Base-by-base conservation (phyloP, 1,284 basidiomycete species). In the Cryptococcus sp. region DNA sequence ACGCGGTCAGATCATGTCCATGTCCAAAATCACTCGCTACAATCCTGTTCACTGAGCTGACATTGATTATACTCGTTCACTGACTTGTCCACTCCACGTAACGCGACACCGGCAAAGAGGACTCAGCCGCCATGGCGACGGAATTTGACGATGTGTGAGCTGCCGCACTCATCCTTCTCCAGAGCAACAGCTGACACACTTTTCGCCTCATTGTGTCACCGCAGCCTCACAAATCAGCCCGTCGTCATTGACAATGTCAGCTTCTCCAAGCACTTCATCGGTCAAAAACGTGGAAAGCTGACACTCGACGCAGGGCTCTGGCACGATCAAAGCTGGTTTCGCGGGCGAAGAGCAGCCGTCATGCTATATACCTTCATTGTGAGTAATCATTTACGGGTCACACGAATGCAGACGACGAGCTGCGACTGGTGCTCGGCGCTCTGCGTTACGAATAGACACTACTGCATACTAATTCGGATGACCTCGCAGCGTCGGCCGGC, bases 311-410 rank as follows among this genome's bases (percentile, higher is more conserved):
- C 72, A 97, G 92, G 94, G 94, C 65, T 95, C 93, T 58, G 94
- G 94, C 35, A 93, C 91, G 20, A 94, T 97, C 79, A 98, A 97
- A 80, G 94, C 93, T 63, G 93, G 93, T 47, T 98, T 98, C 77
- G 94, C 94, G 61, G 94, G 94, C 47, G 90, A 96, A 79, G 94
- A 97, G 80, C 92, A 95, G 77, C 94, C 94, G 45, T 93, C 94
- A 84, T 95, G 92, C 76, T 97, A 94, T 84, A 97, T 97, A 71
- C 93, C 94, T 57, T 95, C 92, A 61, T 96, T 93, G 93, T 96
- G 81, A 82, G 92, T 87, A 6, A 8, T 45, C 35, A 38, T 27
- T 45, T 38, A 41, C 38, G 40, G 8, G 13, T 20, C 10, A 11
- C 13, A 35, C 15, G 15, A 23, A 20, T 16, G 27, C 22, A 22